phyloP scores from a whole-genome alignment of 2,329 filamentous ascomycete species.

The Colletotrichum higginsianum region DNA sequence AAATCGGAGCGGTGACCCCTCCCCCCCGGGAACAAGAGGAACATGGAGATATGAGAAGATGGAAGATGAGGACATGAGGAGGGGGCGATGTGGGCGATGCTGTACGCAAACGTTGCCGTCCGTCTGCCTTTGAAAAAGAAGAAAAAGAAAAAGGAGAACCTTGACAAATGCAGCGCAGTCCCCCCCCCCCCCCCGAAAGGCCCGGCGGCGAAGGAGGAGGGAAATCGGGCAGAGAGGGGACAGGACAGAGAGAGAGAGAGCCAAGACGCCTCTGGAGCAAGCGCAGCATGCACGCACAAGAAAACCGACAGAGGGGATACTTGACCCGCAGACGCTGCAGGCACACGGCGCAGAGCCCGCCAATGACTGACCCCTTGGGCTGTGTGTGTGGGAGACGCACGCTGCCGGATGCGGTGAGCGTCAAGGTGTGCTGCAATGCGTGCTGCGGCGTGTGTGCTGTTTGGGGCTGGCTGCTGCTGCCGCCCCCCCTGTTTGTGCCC shows the following conservation, averaged over 20 bases:
- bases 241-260: not conserved
- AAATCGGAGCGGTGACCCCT: too few species aligned
- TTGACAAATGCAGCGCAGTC: too few species aligned
- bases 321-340: constrained; percentile 34
- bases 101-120: too few species aligned
- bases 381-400: constrained; percentile 4
- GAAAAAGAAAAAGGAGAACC: too few species aligned
- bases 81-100: too few species aligned
- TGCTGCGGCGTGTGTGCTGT: constrained; percentile 24
- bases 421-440: constrained; percentile 1
- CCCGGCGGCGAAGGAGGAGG: too few species aligned
- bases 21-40: too few species aligned
- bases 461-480: not conserved
- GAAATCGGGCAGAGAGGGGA: too few species aligned
- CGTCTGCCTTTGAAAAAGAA: too few species aligned
- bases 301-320: constrained; percentile 38
- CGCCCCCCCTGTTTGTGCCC: not conserved
- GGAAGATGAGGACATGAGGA: too few species aligned
- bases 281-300: constrained; percentile 11
- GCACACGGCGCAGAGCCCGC: constrained; percentile 28
- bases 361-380: constrained; percentile 23
- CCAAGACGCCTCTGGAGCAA: constrained; percentile 10
- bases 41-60: too few species aligned
- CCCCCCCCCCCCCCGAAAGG: too few species aligned
- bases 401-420: constrained; percentile 34